These are phyloP conservation scores for Coleophoma eucalyptorum DNA, from an alignment of 2,329 filamentous ascomycete species.

Conservation along the genomic window DNA sequence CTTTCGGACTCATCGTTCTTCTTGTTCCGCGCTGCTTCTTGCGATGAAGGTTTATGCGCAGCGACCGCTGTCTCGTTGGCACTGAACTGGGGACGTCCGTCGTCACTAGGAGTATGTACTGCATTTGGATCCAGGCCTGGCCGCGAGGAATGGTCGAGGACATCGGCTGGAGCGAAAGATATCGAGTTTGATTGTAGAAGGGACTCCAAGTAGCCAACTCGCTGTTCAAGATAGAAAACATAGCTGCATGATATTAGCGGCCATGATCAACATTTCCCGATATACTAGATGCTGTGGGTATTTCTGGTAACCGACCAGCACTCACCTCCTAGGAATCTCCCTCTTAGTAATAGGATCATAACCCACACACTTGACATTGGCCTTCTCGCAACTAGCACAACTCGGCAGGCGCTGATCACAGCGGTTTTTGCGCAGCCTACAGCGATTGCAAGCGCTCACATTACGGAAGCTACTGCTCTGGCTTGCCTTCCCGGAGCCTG, in stretches of 20 bases:
- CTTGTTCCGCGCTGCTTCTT: constrained; percentile 27
- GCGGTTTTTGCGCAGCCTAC: constrained; percentile 85
- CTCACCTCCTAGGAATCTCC: constrained; percentile 77
- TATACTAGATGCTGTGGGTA: background rate
- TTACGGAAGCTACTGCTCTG: constrained; percentile 72
- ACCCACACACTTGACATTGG: constrained; percentile 85
- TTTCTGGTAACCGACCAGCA: constrained; percentile 6
- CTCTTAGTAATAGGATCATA: constrained; percentile 96
- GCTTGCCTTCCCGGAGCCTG: constrained; percentile 43
- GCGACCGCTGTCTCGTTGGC: constrained; percentile 11
- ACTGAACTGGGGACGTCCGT: constrained; percentile 16
- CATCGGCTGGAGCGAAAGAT: constrained; percentile 64
- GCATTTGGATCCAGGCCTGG: constrained; percentile 23
- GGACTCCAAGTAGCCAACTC: constrained; percentile 78
- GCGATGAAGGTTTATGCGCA: constrained; percentile 16
- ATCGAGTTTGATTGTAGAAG: constrained; percentile 68
- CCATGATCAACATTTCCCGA: background rate
- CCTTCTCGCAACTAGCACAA: constrained; percentile 90
- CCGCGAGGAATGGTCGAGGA: constrained; percentile 61
- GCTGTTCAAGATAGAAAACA: constrained; percentile 89
- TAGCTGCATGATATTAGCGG: constrained; percentile 51
- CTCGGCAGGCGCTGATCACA: constrained; percentile 92
- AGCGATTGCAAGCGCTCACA: constrained; percentile 92
- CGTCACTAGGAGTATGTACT: constrained; percentile 24
- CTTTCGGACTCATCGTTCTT: constrained; percentile 56